phyloP scores from a whole-genome alignment of 306 rosid species.

The Oemleria cerasiformis region DNA sequence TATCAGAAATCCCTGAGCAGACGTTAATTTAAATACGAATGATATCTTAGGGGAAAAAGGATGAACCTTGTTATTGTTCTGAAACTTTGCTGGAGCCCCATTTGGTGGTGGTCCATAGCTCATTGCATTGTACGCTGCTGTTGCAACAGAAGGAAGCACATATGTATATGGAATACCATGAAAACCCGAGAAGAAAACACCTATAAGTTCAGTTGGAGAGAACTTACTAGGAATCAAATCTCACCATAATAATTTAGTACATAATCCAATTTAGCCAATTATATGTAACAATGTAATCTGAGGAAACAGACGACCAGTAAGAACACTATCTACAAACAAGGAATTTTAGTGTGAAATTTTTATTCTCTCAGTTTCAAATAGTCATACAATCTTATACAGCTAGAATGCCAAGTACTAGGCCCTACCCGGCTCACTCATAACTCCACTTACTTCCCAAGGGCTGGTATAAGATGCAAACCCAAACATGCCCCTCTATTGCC shows the following conservation, averaged over 20 bases:
- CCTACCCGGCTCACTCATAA: background rate
- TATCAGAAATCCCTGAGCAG: background rate
- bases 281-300: background rate
- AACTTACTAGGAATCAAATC: slow-evolving; percentile 38
- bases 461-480: background rate
- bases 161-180: slow-evolving; percentile 58
- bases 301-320: background rate
- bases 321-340: background rate
- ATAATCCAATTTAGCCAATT: slow-evolving; percentile 1
- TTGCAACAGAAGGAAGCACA: slow-evolving; percentile 76
- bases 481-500: background rate
- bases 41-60: slow-evolving; percentile 22
- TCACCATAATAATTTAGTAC: slow-evolving; percentile 13
- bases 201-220: slow-evolving; percentile 40
- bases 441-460: background rate
- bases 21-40: slow-evolving; percentile 20
- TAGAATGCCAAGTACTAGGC: background rate
- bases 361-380: background rate
- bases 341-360: background rate
- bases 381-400: background rate
- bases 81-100: slow-evolving; percentile 75
- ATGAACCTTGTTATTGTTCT: slow-evolving; percentile 67
- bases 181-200: slow-evolving; percentile 67
- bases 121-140: slow-evolving; percentile 59
- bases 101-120: slow-evolving; percentile 53